These are phyloP conservation scores for Colletotrichum plurivorum DNA, from an alignment of 2,329 filamentous ascomycete genomes.

Conservation along the genomic window DNA sequence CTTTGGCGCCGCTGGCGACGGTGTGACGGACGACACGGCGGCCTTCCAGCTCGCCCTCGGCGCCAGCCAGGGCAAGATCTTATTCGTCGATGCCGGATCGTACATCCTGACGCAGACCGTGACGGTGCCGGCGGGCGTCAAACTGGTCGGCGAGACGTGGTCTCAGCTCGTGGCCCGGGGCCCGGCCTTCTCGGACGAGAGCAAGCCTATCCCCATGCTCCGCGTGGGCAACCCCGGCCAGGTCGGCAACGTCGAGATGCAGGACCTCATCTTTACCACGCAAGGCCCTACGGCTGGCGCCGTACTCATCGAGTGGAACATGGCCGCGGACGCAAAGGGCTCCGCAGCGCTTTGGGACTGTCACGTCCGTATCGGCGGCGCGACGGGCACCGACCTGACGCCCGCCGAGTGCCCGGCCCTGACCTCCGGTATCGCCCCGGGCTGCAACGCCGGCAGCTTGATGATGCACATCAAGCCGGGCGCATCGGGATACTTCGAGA, in stretches of 20 bases:
- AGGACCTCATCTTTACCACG: constrained; percentile 77
- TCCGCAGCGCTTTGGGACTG: constrained; percentile 57
- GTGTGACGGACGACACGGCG: constrained; percentile 66
- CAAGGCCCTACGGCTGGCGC: constrained; percentile 76
- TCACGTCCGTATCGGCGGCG: constrained; percentile 81
- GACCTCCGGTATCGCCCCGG: constrained; percentile 59
- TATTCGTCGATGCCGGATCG: constrained; percentile 61
- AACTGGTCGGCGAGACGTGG: constrained; percentile 55
- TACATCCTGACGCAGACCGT: constrained; percentile 57
- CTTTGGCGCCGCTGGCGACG: constrained; percentile 74
- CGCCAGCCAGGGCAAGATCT: constrained; percentile 55
- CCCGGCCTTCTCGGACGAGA: constrained; percentile 31
- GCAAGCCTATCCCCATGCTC: constrained; percentile 71
- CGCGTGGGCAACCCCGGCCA: constrained; percentile 74
- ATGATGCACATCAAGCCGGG: constrained; percentile 59
- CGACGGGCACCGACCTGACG: constrained; percentile 75
- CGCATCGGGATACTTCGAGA: constrained; percentile 66
- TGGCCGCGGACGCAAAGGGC: constrained; percentile 30
- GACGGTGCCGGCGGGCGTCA: constrained; percentile 49
- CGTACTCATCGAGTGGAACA: constrained; percentile 78
- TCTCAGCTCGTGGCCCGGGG: constrained; percentile 46
- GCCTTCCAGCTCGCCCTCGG: constrained; percentile 63
- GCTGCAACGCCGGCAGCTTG: constrained; percentile 64
- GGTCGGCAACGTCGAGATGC: constrained; percentile 77
- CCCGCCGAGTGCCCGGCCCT: constrained; percentile 69